phyloP scores from a whole-genome alignment of 2,329 filamentous ascomycete genomes.

The Colletotrichum theobromicola region DNA sequence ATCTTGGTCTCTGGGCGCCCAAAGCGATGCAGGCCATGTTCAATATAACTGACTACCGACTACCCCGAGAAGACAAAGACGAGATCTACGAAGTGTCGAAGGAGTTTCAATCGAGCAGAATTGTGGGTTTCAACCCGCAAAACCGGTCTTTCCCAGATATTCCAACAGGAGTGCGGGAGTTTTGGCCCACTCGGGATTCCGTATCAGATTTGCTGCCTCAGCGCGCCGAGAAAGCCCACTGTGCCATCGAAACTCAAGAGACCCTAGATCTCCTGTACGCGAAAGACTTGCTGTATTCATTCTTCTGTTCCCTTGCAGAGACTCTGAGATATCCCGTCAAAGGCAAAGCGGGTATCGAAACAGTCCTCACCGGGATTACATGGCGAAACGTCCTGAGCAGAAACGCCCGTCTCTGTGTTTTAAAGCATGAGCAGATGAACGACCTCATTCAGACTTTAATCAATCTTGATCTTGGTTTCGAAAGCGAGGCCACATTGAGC shows the following conservation, averaged over 20 bases:
- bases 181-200: background rate
- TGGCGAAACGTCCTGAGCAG: background rate
- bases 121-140: background rate
- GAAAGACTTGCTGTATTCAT: background rate
- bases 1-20: background rate
- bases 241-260: background rate
- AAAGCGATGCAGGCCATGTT: background rate
- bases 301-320: background rate
- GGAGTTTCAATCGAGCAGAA: background rate
- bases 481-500: background rate
- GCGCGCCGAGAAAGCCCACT: background rate
- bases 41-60: background rate
- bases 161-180: background rate
- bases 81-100: background rate
- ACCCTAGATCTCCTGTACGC: background rate
- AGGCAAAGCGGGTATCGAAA: background rate
- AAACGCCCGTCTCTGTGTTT: background rate
- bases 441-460: background rate
- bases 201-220: background rate
- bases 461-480: background rate
- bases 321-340: background rate
- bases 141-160: background rate
- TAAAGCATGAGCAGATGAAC: background rate
- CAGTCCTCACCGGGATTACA: background rate
- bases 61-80: background rate